Conservation (phyloP, 768 basidiomycete species). For the Amanita jacksonii region DNA sequence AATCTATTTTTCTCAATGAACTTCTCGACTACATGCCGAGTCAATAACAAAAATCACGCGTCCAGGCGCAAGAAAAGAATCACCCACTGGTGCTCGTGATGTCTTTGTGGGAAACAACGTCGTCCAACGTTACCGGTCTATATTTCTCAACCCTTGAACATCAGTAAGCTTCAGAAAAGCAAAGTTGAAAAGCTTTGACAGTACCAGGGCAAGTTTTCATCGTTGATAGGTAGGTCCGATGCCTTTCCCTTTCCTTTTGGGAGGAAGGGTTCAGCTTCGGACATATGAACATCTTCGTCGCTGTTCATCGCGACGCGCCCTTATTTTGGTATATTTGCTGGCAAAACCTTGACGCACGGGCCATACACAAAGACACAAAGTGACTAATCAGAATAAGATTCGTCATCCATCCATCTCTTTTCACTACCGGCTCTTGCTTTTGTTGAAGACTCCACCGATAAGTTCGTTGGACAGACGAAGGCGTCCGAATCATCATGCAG, state of each 20-base stretch:
- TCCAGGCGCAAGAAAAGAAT: not conserved
- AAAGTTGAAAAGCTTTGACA: constrained; percentile 14
- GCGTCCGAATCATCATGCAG: constrained; percentile 77
- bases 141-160: constrained; percentile 91
- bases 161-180: not conserved
- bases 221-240: constrained; percentile 32
- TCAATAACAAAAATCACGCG: constrained; percentile 1
- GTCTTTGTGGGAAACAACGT: constrained; percentile 95
- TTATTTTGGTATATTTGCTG: constrained; percentile 11
- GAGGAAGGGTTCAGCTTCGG: constrained; percentile 32
- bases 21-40: constrained; percentile 94
- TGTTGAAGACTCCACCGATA: constrained; percentile 91
- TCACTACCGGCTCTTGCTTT: constrained; percentile 53
- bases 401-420: constrained; percentile 14
- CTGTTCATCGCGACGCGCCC: constrained; percentile 38
- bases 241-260: constrained; percentile 70
- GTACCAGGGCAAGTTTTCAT: constrained; percentile 82
- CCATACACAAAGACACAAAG: constrained; percentile 32
- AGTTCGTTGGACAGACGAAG: constrained; percentile 83
- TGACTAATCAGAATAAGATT: constrained; percentile 25
- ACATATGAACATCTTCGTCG: constrained; percentile 46
- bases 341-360: constrained; percentile 30
- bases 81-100: constrained; percentile 87
- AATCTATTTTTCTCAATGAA: constrained; percentile 93
- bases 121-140: constrained; percentile 80